Evolutionary conservation across 352 stramenopile genomes (phyloP).

Genomic region (Aphanomyces cochlioides): DNA sequence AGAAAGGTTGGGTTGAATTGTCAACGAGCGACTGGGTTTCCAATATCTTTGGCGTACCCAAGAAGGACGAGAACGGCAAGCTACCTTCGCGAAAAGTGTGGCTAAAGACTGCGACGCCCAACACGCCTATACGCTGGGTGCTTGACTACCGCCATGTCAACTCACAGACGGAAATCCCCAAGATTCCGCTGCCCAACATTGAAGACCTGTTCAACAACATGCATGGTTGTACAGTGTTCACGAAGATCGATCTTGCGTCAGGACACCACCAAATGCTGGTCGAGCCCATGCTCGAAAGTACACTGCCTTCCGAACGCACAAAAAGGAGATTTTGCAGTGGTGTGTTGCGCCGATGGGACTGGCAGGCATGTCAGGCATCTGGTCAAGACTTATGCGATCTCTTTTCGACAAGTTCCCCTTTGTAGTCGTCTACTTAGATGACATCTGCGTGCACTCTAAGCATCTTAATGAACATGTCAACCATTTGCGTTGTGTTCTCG

Average conservation of each 20-base stretch:
- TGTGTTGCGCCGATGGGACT: constrained; percentile 25
- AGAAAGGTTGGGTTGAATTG: too few relatives aligned
- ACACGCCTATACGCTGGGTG: too few relatives aligned
- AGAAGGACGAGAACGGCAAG: too few relatives aligned
- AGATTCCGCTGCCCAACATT: constrained; percentile 31
- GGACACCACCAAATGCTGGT: constrained; percentile 32
- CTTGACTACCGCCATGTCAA: constrained; percentile 34
- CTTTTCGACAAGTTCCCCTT: constrained; percentile 22
- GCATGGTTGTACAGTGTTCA: constrained; percentile 21
- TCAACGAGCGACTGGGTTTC: too few relatives aligned
- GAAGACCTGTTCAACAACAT: constrained; percentile 33
- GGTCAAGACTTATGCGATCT: constrained; percentile 22
- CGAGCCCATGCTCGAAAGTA: constrained; percentile 2
- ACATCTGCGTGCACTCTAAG: constrained; percentile 22
- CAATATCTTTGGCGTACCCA: too few relatives aligned
- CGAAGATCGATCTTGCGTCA: constrained; percentile 17
- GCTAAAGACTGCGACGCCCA: too few relatives aligned
- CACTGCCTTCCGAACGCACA: too few relatives aligned
- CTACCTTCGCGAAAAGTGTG: too few relatives aligned
- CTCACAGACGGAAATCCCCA: constrained; percentile 26
- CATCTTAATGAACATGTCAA: constrained; percentile 4
- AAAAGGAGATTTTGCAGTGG: too few relatives aligned
- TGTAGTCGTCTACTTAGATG: constrained; percentile 23
- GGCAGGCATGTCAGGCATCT: constrained; percentile 12
- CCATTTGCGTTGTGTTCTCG: constrained; percentile 4